phyloP scores from a whole-genome alignment of 176 grass and related monocot genomes.

The Oryza longistaminata region DNA sequence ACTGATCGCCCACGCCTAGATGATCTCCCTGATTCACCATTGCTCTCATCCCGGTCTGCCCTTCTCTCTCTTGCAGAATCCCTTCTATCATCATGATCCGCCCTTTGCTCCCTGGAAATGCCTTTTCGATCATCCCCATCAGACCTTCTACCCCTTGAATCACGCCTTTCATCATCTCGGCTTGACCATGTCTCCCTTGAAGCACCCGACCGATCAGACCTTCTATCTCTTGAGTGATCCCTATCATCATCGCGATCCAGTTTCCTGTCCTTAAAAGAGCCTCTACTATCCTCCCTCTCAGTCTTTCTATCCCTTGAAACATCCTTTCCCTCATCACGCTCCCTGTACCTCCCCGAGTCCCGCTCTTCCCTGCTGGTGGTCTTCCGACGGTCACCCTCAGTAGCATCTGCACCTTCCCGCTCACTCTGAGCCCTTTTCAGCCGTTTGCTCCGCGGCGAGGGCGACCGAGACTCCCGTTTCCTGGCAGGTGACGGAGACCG shows the following conservation, averaged over 20 bases:
- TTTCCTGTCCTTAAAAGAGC: constrained; percentile 8
- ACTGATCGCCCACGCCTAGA: constrained; percentile 47
- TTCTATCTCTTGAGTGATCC: constrained; percentile 41
- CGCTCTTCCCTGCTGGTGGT: too few species aligned
- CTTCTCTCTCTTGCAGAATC: constrained; percentile 40
- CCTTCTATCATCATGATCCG: constrained; percentile 32
- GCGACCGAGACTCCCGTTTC: constrained; percentile 35
- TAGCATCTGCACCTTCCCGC: constrained; percentile 27
- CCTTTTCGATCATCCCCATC: constrained; percentile 34
- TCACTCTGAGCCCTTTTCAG: constrained; percentile 52
- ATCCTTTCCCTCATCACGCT: constrained; percentile 33
- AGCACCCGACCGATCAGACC: constrained; percentile 35
- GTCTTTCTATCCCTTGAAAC: constrained; percentile 35
- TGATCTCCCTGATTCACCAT: constrained; percentile 47
- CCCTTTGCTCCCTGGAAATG: constrained; percentile 45
- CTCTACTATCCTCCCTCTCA: constrained; percentile 30
- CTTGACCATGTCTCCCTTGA: constrained; percentile 32
- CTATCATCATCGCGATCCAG: constrained; percentile 30
- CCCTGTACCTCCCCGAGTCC: too few species aligned
- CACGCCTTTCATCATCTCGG: constrained; percentile 33
- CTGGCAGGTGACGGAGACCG: constrained; percentile 28
- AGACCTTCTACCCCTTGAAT: constrained; percentile 42
- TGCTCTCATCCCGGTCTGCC: constrained; percentile 34
- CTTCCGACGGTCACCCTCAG: constrained; percentile 25
- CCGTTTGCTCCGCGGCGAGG: constrained; percentile 54